Conservation (phyloP, 1,284 basidiomycete genomes). For the Ustilago curta region DNA sequence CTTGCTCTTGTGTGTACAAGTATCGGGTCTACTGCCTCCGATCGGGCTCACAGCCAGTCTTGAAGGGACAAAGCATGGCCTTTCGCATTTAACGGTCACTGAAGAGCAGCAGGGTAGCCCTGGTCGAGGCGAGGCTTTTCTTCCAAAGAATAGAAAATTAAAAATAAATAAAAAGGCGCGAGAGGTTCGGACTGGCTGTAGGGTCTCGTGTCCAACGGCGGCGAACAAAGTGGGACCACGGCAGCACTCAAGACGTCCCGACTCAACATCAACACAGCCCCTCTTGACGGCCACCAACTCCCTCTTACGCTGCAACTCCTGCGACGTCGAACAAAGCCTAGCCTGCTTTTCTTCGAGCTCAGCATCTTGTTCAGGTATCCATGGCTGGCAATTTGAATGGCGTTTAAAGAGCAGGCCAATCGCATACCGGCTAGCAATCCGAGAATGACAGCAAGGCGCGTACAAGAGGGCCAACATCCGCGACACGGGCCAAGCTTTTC, state of each 20-base stretch:
- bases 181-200: slow-evolving; percentile 15
- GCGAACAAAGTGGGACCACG: slow-evolving; percentile 13
- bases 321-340: not conserved
- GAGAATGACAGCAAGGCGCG: not conserved
- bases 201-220: slow-evolving; percentile 39
- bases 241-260: not conserved
- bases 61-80: not conserved
- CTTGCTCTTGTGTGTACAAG: not conserved
- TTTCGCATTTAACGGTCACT: slow-evolving; percentile 27
- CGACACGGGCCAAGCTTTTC: slow-evolving; percentile 4
- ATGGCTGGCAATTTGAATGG: not conserved
- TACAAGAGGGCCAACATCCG: not conserved
- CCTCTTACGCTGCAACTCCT: not conserved
- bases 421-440: not conserved
- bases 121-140: not conserved
- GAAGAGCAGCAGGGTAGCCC: not conserved
- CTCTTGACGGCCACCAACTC: not conserved
- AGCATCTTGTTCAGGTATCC: not conserved
- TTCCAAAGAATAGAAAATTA: not conserved
- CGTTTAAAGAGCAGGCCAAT: slow-evolving; percentile 1
- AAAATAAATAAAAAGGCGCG: not conserved
- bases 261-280: slow-evolving; percentile 28
- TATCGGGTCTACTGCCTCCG: not conserved
- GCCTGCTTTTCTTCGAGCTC: not conserved
- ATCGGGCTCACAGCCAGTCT: slow-evolving; percentile 3